phyloP scores from a whole-genome alignment of 2,329 filamentous ascomycete species.

The Aspergillus sp. region DNA sequence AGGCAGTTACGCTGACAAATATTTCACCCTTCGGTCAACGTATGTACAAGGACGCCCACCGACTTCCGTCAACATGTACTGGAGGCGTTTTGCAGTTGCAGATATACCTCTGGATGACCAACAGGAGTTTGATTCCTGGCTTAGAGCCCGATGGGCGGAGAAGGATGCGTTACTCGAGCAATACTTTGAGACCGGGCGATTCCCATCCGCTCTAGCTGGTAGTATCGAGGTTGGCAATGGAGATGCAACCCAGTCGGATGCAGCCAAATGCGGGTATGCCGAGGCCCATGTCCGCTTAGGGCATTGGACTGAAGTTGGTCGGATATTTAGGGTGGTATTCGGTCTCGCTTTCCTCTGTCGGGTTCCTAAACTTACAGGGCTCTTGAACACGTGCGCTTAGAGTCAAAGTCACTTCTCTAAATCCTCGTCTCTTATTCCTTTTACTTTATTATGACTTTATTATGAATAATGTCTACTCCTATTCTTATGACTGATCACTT shows the following conservation, averaged over 20 bases:
- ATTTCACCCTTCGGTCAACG: constrained; percentile 81
- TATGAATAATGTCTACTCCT: constrained; percentile 5
- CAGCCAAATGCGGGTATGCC: constrained; percentile 40
- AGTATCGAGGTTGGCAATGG: constrained; percentile 48
- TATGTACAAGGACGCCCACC: constrained; percentile 87
- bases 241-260: constrained; percentile 28
- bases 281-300: constrained; percentile 44
- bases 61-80: constrained; percentile 95
- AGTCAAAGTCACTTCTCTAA: neutral
- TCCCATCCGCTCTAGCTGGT: constrained; percentile 67
- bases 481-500: constrained; percentile 16
- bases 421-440: neutral
- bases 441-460: neutral
- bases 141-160: constrained; percentile 82
- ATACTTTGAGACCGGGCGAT: constrained; percentile 73
- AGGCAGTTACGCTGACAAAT: constrained; percentile 82
- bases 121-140: constrained; percentile 78
- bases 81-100: constrained; percentile 77
- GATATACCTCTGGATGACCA: constrained; percentile 77
- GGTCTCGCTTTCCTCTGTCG: constrained; percentile 35
- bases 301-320: constrained; percentile 44
- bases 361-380: constrained; percentile 24
- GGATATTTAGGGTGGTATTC: constrained; percentile 44
- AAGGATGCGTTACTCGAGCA: constrained; percentile 88
- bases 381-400: constrained; percentile 11